These are phyloP conservation scores for Saccharomycopsis crataegensis DNA, from an alignment of 1,139 yeast genomes.

Conservation along the genomic window DNA sequence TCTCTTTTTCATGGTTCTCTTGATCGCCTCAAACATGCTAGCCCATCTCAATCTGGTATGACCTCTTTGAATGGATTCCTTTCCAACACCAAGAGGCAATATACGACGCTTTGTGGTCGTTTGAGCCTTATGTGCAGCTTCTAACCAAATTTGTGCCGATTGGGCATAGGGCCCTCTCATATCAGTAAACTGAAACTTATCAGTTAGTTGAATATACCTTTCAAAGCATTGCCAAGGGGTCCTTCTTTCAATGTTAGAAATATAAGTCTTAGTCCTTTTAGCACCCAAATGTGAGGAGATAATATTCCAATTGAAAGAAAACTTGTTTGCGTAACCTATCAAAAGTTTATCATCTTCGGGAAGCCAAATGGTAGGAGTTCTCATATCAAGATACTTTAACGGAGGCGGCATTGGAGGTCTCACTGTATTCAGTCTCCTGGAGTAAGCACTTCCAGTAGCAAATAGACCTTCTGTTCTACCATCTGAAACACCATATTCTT, in stretches of 20 bases:
- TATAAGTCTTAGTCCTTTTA: constrained; percentile 58
- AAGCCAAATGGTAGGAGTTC: constrained; percentile 93
- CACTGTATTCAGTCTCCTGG: constrained; percentile 21
- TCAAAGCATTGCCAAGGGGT: constrained; percentile 99
- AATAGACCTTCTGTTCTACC: constrained; percentile 14
- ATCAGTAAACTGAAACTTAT: constrained; percentile 75
- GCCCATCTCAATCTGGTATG: constrained; percentile 90
- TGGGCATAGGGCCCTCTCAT: constrained; percentile 83
- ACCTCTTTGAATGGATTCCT: constrained; percentile 88
- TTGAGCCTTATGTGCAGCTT: constrained; percentile 83
- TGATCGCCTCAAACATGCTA: constrained; percentile 91
- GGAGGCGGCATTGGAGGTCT: constrained; percentile 36
- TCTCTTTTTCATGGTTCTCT: constrained; percentile 83
- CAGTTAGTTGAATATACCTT: constrained; percentile 83
- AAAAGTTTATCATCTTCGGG: constrained; percentile 86
- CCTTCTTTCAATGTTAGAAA: constrained; percentile 84
- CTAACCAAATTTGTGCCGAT: constrained; percentile 86
- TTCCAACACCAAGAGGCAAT: constrained; percentile 85
- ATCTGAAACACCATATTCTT: constrained; percentile 17
- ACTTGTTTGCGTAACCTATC: constrained; percentile 76
- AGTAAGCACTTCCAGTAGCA: constrained; percentile 22
- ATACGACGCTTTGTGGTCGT: constrained; percentile 81
- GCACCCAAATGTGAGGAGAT: constrained; percentile 75
- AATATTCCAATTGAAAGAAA: constrained; percentile 87
- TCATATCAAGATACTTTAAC: constrained; percentile 52